Evolutionary conservation across 2,329 filamentous ascomycete genomes (phyloP).

Genomic region (Neonectria sp.): DNA sequence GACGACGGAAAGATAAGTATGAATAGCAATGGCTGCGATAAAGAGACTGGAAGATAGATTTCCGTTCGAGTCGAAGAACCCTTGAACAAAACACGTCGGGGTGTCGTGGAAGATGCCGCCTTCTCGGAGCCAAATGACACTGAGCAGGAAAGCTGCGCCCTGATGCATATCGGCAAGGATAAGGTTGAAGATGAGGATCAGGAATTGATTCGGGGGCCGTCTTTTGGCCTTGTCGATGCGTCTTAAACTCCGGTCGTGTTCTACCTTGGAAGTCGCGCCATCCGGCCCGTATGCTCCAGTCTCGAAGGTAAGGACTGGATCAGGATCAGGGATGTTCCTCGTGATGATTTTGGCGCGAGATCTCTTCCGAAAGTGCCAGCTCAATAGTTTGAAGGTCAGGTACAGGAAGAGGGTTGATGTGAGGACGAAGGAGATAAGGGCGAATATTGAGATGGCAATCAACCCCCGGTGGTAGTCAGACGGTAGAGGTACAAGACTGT

Average conservation of each 20-base stretch:
- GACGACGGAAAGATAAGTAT: conserved; percentile 76
- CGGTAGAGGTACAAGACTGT: conserved; percentile 42
- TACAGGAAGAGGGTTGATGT: conserved; percentile 48
- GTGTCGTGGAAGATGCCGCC: conserved; percentile 69
- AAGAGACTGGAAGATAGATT: conserved; percentile 77
- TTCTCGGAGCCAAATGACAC: conserved; percentile 68
- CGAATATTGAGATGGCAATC: conserved; percentile 47
- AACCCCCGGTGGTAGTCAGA: conserved; percentile 43
- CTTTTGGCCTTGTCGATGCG: conserved; percentile 26
- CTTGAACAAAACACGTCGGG: conserved; percentile 72
- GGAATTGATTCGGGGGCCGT: conserved; percentile 71
- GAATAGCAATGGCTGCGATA: conserved; percentile 75
- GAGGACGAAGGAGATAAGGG: conserved; percentile 49
- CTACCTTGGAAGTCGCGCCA: conserved; percentile 24
- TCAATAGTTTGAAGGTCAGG: conserved; percentile 46
- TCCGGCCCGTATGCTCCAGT: conserved; percentile 26
- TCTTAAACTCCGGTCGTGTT: conserved; percentile 21
- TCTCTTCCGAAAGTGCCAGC: conserved; percentile 41
- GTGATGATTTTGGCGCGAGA: conserved; percentile 29
- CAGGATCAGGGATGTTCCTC: conserved; percentile 32
- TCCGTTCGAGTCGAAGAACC: conserved; percentile 77
- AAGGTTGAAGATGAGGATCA: conserved; percentile 79
- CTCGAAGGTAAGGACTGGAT: conserved; percentile 48
- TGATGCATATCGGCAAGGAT: conserved; percentile 78
- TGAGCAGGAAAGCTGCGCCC: conserved; percentile 73